Evolutionary conservation across 805 yeast genomes (phyloP).

Genomic region (Nakazawaea molendinolei): DNA sequence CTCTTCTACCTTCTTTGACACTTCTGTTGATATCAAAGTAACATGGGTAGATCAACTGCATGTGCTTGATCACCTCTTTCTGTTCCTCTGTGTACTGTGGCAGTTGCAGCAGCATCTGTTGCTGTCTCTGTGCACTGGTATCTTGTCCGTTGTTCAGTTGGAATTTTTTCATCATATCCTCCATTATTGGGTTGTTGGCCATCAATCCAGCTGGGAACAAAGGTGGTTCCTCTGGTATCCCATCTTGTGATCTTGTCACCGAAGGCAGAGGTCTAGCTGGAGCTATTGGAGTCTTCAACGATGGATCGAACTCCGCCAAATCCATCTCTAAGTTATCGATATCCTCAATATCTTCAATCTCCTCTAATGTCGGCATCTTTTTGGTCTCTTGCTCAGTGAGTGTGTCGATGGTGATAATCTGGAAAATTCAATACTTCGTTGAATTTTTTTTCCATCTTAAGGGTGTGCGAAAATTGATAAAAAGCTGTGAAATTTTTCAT

Average conservation of each 20-base stretch:
- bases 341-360: constrained; percentile 70
- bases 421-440: too few species aligned
- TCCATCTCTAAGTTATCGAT: constrained; percentile 93
- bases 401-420: too few species aligned
- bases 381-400: too few species aligned
- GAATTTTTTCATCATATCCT: constrained; percentile 19
- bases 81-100: constrained; percentile 38
- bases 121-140: too few species aligned
- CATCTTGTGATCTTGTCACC: constrained; percentile 55
- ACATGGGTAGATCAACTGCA: constrained; percentile 84
- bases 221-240: constrained; percentile 17
- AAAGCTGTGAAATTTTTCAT: not conserved
- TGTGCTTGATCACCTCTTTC: constrained; percentile 53
- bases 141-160: too few species aligned
- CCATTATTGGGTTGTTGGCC: constrained; percentile 11
- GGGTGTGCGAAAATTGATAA: not conserved
- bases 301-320: constrained; percentile 81
- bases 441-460: not conserved
- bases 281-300: constrained; percentile 61
- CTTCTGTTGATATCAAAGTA: constrained; percentile 80
- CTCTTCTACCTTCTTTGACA: constrained; percentile 80
- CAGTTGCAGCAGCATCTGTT: not conserved
- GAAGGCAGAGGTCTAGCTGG: constrained; percentile 55
- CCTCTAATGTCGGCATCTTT: constrained; percentile 67
- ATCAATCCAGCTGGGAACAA: constrained; percentile 19